Conservation (phyloP, 2,329 filamentous ascomycete species). For the Sporothrix brasiliensis region DNA sequence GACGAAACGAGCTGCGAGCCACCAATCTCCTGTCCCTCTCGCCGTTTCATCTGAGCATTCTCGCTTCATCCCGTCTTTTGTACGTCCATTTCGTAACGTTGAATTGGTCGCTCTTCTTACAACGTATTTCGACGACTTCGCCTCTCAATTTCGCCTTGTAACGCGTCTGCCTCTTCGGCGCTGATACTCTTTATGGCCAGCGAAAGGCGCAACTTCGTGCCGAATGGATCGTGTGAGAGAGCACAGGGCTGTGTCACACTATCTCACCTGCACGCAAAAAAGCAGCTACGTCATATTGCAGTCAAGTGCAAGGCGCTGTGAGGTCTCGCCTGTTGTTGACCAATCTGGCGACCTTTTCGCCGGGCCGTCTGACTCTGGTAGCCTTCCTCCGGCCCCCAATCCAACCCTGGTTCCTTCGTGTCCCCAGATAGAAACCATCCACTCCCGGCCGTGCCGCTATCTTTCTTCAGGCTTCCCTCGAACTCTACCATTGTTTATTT, state of each 20-base stretch:
- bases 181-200: neutral
- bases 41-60: neutral
- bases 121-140: neutral
- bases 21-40: neutral
- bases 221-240: neutral
- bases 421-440: slow-evolving; percentile 22
- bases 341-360: neutral
- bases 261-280: neutral
- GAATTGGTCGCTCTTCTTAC: neutral
- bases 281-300: slow-evolving; percentile 4
- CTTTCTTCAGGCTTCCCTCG: neutral
- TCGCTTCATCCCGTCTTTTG: neutral
- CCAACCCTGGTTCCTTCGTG: slow-evolving; percentile 6
- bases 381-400: slow-evolving; percentile 24
- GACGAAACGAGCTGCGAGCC: neutral
- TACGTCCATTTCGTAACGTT: neutral
- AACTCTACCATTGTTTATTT: neutral
- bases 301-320: slow-evolving; percentile 1
- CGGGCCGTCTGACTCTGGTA: neutral
- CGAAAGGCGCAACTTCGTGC: neutral
- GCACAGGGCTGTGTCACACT: slow-evolving; percentile 9
- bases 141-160: no score
- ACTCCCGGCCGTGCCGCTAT: slow-evolving; percentile 7
- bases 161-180: neutral
- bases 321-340: slow-evolving; percentile 2